phyloP scores from a whole-genome alignment of 805 yeast species.

The Candida sonorensis region DNA sequence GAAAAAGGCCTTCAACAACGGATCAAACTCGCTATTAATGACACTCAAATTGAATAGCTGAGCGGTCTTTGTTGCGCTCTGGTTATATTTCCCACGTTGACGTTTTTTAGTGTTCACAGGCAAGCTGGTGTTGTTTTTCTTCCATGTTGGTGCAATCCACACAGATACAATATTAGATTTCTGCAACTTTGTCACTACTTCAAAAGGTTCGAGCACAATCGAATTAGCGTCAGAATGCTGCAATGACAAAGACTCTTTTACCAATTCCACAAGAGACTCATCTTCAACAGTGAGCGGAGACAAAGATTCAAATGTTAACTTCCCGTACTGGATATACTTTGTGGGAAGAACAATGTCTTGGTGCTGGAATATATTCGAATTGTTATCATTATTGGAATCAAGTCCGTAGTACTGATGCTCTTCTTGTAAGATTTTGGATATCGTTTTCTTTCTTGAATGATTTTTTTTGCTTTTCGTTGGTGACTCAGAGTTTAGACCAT shows the following conservation, averaged over 20 bases:
- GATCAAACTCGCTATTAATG: constrained; percentile 5
- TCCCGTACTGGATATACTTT: constrained; percentile 1
- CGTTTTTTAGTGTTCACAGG: too few species aligned
- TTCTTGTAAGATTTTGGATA: constrained; percentile 2
- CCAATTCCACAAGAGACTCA: too few species aligned
- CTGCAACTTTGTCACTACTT: constrained; percentile 5
- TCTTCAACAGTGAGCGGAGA: neutral
- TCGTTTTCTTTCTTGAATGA: constrained; percentile 1
- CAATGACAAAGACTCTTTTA: too few species aligned
- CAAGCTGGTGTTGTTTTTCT: too few species aligned
- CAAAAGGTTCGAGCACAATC: constrained; percentile 5
- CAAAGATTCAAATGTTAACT: neutral
- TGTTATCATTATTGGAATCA: too few species aligned
- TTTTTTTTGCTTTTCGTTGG: too few species aligned
- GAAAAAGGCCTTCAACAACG: constrained; percentile 8
- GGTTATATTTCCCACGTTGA: too few species aligned
- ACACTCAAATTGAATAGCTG: constrained; percentile 3
- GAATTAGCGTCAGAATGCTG: neutral
- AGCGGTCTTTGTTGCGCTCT: constrained; percentile 4
- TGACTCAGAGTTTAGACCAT: too few species aligned
- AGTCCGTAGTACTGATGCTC: constrained; percentile 1
- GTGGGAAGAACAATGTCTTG: neutral
- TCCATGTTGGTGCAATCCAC: neutral
- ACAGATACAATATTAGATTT: neutral
- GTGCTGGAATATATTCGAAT: too few species aligned